Conservation (phyloP, 345 rosid species). For the Viola odorata region DNA sequence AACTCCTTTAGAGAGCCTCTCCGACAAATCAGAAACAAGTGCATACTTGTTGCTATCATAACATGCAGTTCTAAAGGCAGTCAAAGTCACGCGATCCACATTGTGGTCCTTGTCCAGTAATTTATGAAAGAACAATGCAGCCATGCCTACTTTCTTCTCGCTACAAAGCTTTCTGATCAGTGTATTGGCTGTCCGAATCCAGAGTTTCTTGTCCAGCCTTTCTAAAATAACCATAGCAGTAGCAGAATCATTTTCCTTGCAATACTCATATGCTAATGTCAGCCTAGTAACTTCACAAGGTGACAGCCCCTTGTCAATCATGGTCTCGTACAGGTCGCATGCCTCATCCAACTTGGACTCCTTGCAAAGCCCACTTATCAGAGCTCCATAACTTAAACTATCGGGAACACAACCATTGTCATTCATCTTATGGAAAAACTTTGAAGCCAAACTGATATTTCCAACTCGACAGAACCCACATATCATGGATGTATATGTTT, state of each 20-base stretch:
- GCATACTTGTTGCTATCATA: constrained; percentile 66
- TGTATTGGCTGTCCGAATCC: constrained; percentile 73
- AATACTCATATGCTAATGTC: constrained; percentile 77
- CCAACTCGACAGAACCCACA: constrained; percentile 65
- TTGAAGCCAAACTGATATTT: constrained; percentile 40
- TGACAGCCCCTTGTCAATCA: constrained; percentile 66
- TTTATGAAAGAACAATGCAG: constrained; percentile 69
- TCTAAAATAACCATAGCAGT: constrained; percentile 72
- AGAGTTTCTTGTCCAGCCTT: constrained; percentile 63
- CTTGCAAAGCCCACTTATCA: constrained; percentile 81
- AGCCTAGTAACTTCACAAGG: constrained; percentile 80
- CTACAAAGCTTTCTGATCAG: constrained; percentile 78
- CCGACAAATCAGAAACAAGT: constrained; percentile 61
- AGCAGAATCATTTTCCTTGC: constrained; percentile 73
- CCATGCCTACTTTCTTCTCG: constrained; percentile 77
- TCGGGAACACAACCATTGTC: constrained; percentile 59
- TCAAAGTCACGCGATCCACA: constrained; percentile 53
- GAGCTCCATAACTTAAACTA: constrained; percentile 68
- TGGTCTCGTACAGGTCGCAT: constrained; percentile 51
- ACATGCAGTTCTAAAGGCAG: constrained; percentile 75
- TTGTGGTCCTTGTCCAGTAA: constrained; percentile 47
- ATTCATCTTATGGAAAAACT: constrained; percentile 54
- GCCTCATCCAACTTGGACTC: constrained; percentile 73
- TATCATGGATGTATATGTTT: constrained; percentile 84
- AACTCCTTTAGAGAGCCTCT: constrained; percentile 48